Base-by-base conservation (phyloP, 345 rosid genomes). In the Lagerstroemia speciosa region DNA sequence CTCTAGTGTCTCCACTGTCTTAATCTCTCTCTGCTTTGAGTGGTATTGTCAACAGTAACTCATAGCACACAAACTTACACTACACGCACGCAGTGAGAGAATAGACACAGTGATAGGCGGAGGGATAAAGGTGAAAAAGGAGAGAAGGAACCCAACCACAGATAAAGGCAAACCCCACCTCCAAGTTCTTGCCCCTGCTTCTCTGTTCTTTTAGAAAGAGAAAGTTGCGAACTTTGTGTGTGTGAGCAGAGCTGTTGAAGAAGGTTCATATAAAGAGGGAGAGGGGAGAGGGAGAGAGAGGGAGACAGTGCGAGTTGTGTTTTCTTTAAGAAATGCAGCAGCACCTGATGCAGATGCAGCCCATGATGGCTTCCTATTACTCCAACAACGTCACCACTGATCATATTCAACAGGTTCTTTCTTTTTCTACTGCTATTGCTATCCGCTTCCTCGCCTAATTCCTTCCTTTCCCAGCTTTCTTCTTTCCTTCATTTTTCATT, bases 331-430 rank as follows among this genome's bases (percentile, higher is more conserved):
- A 85, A 74, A 86, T 89, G 91, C 97, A 94, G 83, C 99, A 94
- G 98, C 99, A 91, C 96, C 99, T 91, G 95, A 89, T 89, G 93
- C 98, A 94, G 93, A 89, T 88, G 97, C 99, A 95, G 93, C 99
- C 97, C 94, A 87, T 88, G 97, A 95, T 95, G 98, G 96, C 98
- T 76, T 87, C 98, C 72, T 95, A 90, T 85, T 92, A 92, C 79
- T 91, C 99, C 74, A 92, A 84, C 92, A 94, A 92, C 93, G 99
- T 95, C 87, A 95, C 99, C 60, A 89, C 97, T 85, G 99, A 95
- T 92, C 99, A 92, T 77, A 95, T 95, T 79, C 99, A 95, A 72
- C 99, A 92, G 98, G 99, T 94, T 71, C 70, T 75, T 72, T 61
- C 73, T 43, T 27, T 67, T 27, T 67, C 40, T n/a, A 29, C 48